Evolutionary conservation across 192 early-diverging fungal genomes (phyloP).

Genomic region (Geranomyces variabilis): DNA sequence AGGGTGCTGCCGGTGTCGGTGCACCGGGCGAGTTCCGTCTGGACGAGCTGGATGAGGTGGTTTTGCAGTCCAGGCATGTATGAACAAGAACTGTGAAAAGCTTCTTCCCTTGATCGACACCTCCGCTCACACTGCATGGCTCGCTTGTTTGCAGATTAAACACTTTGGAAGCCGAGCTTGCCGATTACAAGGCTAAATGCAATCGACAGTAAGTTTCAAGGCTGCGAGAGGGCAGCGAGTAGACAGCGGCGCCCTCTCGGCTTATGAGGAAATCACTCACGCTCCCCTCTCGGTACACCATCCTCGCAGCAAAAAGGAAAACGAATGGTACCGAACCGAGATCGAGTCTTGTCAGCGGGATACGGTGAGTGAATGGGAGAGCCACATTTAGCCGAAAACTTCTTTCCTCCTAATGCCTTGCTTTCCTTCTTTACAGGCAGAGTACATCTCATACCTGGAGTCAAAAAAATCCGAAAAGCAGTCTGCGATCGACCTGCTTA

Average conservation of each 20-base stretch:
- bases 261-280: constrained; percentile 2
- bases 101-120: too few species aligned
- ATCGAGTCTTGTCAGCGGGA: constrained; percentile 54
- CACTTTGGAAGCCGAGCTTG: constrained; percentile 47
- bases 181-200: constrained; percentile 50
- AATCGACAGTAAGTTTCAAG: constrained; percentile 47
- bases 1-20: not conserved
- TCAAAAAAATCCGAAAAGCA: constrained; percentile 54
- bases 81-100: too few species aligned
- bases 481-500: constrained; percentile 44
- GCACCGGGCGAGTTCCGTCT: constrained; percentile 33
- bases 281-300: not conserved
- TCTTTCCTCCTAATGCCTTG: too few species aligned
- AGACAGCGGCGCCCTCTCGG: not conserved
- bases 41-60: constrained; percentile 52
- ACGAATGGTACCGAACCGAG: constrained; percentile 59
- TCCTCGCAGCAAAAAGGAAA: constrained; percentile 48
- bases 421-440: too few species aligned
- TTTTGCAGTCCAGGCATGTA: constrained; percentile 37
- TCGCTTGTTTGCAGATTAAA: constrained; percentile 49
- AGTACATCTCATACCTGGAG: constrained; percentile 57
- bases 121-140: too few species aligned
- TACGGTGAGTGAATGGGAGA: constrained; percentile 43
- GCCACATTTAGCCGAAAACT: too few species aligned
- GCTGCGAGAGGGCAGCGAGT: not conserved